Percentiles rank a stretch among this genome's conserved stretches.
phyloP scores from a whole-genome alignment of 805 yeast species.

The Candida jianshihensis region DNA sequence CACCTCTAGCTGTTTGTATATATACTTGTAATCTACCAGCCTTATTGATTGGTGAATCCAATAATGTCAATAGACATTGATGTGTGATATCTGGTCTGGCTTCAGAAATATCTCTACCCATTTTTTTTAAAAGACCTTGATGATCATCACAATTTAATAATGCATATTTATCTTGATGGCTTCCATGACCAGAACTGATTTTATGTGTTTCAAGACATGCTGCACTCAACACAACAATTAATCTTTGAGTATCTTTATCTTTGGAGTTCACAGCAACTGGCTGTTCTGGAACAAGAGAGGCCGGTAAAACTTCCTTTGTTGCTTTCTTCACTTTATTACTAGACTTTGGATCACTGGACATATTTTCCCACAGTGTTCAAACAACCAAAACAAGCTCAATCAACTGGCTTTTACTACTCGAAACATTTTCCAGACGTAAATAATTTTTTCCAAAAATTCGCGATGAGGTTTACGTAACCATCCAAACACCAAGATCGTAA shows the following conservation, averaged over 20 bases:
- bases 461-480: slow-evolving; percentile 1
- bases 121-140: slow-evolving; percentile 88
- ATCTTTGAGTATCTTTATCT: slow-evolving; percentile 80
- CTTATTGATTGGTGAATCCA: slow-evolving; percentile 97
- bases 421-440: background rate
- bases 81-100: slow-evolving; percentile 99
- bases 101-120: slow-evolving; percentile 96
- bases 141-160: slow-evolving; percentile 96
- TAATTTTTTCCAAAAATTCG: slow-evolving; percentile 1
- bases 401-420: no score
- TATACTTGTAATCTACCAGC: slow-evolving; percentile 96
- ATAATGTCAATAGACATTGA: slow-evolving; percentile 87
- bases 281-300: slow-evolving; percentile 80
- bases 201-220: slow-evolving; percentile 95
- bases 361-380: background rate
- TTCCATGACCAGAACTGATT: slow-evolving; percentile 63
- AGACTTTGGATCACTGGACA: background rate
- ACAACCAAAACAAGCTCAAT: no score
- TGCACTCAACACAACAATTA: slow-evolving; percentile 90
- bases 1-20: slow-evolving; percentile 92
- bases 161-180: slow-evolving; percentile 87
- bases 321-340: slow-evolving; percentile 5
- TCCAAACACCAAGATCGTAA: slow-evolving; percentile 1
- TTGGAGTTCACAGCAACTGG: slow-evolving; percentile 76
- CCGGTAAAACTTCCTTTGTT: slow-evolving; percentile 37